Conservation (phyloP, 2,329 filamentous ascomycete species). For the Coniochaeta hoffmannii region DNA sequence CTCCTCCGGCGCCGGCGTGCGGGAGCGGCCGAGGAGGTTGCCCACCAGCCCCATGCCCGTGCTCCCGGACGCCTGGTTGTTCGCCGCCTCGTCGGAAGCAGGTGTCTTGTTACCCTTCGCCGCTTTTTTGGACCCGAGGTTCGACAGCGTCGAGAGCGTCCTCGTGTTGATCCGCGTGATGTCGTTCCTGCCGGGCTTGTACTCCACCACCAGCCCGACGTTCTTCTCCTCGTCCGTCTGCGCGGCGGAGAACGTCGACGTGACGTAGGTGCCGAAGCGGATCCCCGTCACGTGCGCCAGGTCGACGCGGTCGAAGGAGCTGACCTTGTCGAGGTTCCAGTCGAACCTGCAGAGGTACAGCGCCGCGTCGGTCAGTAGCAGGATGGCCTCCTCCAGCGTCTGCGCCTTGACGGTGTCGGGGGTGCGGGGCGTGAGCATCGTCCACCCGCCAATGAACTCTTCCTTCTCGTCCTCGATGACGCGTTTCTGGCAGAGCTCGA, state of each 20-base stretch:
- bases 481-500: constrained; percentile 80
- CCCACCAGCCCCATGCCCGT: constrained; percentile 26
- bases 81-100: constrained; percentile 14
- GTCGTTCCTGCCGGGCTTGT: constrained; percentile 63
- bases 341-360: constrained; percentile 89
- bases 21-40: constrained; percentile 28
- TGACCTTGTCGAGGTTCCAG: constrained; percentile 92
- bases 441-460: constrained; percentile 85
- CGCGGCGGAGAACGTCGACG: constrained; percentile 70
- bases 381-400: constrained; percentile 80
- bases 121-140: constrained; percentile 19
- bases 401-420: constrained; percentile 62
- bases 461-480: constrained; percentile 79
- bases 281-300: constrained; percentile 67
- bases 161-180: constrained; percentile 78
- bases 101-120: constrained; percentile 9
- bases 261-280: constrained; percentile 81
- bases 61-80: not conserved
- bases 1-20: constrained; percentile 15
- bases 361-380: constrained; percentile 77
- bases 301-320: constrained; percentile 80
- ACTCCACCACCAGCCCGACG: constrained; percentile 75
- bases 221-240: constrained; percentile 76
- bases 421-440: constrained; percentile 66
- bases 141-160: constrained; percentile 51